Percentiles rank a stretch among this genome's conserved stretches.
These are phyloP conservation scores for Cercospora sp. DNA, from an alignment of 2,329 filamentous ascomycete genomes.

Conservation along the genomic window DNA sequence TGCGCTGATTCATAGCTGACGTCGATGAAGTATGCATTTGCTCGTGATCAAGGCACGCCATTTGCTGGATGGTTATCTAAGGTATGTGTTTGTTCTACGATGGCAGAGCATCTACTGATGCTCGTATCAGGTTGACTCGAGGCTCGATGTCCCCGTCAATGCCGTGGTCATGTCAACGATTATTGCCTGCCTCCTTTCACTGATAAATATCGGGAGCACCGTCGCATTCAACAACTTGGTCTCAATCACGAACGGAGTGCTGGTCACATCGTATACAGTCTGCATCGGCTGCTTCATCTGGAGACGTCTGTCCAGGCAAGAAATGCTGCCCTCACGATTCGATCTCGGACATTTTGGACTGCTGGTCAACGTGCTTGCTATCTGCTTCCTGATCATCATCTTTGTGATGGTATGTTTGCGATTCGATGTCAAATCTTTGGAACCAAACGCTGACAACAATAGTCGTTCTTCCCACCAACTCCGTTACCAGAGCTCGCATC, in stretches of 20 bases:
- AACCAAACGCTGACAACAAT: background rate
- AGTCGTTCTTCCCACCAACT: conserved; percentile 27
- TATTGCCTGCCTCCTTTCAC: conserved; percentile 26
- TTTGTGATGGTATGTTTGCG: conserved; percentile 9
- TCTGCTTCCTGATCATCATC: conserved; percentile 21
- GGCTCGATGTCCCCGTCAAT: conserved; percentile 30
- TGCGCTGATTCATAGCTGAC: background rate
- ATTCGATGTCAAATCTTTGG: background rate
- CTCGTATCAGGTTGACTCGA: background rate
- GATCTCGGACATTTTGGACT: conserved; percentile 28
- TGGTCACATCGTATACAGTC: conserved; percentile 33
- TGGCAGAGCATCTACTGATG: background rate
- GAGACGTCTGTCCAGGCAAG: conserved; percentile 25
- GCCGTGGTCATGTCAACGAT: conserved; percentile 25
- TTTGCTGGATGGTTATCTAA: conserved; percentile 5
- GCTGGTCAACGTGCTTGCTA: conserved; percentile 22
- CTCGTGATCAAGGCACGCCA: conserved; percentile 6
- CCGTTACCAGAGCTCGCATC: conserved; percentile 21
- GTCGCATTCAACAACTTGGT: conserved; percentile 47
- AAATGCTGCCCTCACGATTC: conserved; percentile 27
- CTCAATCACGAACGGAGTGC: conserved; percentile 35
- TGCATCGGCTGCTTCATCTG: conserved; percentile 29
- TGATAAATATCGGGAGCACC: conserved; percentile 39
- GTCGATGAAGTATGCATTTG: background rate
- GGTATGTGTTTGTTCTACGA: background rate